These are phyloP conservation scores for Osmanthus fragrans DNA, from an alignment of 257 asterid species.

Conservation along the genomic window DNA sequence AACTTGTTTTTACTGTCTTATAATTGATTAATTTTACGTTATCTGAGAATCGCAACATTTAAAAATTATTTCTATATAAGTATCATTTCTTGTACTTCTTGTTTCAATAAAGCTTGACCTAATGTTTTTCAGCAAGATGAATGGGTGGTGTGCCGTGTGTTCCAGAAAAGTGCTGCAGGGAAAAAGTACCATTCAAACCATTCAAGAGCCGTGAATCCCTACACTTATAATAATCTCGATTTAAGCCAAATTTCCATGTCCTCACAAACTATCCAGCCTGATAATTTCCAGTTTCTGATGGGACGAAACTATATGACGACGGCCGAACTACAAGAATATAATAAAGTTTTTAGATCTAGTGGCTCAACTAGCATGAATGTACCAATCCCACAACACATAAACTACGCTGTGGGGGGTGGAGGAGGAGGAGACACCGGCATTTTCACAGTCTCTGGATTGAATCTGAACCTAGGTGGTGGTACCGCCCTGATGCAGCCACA, in stretches of 20 bases:
- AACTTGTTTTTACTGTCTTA: too few species aligned
- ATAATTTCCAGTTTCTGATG: slow-evolving; percentile 43
- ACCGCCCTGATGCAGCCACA: slow-evolving; percentile 36
- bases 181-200: slow-evolving; percentile 65
- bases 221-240: slow-evolving; percentile 50
- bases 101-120: background rate
- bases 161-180: slow-evolving; percentile 72
- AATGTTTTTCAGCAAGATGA: slow-evolving; percentile 67
- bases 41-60: too few species aligned
- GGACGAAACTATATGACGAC: slow-evolving; percentile 52
- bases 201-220: slow-evolving; percentile 52
- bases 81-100: background rate
- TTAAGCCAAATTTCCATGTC: slow-evolving; percentile 41
- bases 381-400: slow-evolving; percentile 49
- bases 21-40: too few species aligned
- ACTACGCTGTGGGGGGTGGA: slow-evolving; percentile 27
- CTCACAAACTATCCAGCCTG: slow-evolving; percentile 49
- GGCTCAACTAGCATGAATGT: slow-evolving; percentile 42
- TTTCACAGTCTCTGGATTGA: slow-evolving; percentile 78
- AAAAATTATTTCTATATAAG: too few species aligned
- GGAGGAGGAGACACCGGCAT: slow-evolving; percentile 24
- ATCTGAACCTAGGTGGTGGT: slow-evolving; percentile 51
- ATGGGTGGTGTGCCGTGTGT: slow-evolving; percentile 95
- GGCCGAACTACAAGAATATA: slow-evolving; percentile 60
- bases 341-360: slow-evolving; percentile 33